Base-by-base conservation (phyloP, 2,329 filamentous ascomycete genomes). In the Fusarium sublunatum region DNA sequence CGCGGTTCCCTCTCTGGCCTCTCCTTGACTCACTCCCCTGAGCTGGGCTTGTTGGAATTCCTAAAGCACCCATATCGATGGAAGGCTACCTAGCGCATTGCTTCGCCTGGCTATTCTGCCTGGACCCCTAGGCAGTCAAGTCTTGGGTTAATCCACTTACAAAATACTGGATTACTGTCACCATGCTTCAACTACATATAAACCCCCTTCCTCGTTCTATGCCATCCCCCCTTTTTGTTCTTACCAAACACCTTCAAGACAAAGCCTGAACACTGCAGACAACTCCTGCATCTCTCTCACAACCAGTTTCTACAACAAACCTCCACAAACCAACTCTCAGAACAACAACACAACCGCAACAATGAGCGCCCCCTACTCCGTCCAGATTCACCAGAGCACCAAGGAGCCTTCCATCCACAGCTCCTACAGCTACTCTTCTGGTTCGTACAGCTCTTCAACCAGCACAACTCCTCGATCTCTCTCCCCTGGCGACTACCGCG, bases 311-410 rank as follows among this genome's bases (percentile, higher is more conserved):
- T 31, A 41, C 29, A 43, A 43, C 51, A 48, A 62, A 54, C 8
- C 43, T 38, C 29, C 44, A 34, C 49, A 36, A 22, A 46, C 34
- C 52, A 52, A 53, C 24, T 34, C 34, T 42, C 32, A 46, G 31
- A 47, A 40, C 41, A 53, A 47, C 32, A 58, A 29, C 43, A 45
- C 50, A 61, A 58, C 68, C 38, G 31, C 59, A 61, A 68, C 35
- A 62, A 72, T 75, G 70, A 63, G 61, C 56, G 60, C 61, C 45
- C 64, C 61, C 41, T 68, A 72, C 64, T 61, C 60, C 36, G 70
- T 74, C 45, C 64, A 76, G 50, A 68, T 77, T 53, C 76, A 77
- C 63, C 75, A 77, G 63, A 62, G 66, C 54, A 66, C 64, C 48
- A 68, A 68, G 43, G 66, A 65, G 48, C 61, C 73, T 49, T 75